A percentile compares a stretch with the other conserved stretches of the same genome.
These are phyloP conservation scores for Boletellus deceptivus DNA, from an alignment of 1,284 basidiomycete species.

Conservation along the genomic window DNA sequence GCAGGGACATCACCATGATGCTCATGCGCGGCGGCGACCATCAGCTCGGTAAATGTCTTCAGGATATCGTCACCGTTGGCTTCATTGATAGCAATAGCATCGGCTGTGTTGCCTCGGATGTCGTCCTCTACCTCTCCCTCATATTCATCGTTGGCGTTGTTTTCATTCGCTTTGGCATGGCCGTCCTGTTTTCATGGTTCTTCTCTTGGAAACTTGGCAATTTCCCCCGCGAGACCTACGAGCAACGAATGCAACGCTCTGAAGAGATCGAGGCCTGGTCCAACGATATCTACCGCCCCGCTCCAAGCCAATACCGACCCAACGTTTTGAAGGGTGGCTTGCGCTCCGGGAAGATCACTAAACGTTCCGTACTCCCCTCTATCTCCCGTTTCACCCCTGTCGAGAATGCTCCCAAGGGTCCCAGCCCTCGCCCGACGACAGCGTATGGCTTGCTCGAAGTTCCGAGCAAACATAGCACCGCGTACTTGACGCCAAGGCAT, in stretches of 20 bases:
- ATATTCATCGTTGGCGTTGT: constrained; percentile 98
- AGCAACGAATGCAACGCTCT: constrained; percentile 89
- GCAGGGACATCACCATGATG: constrained; percentile 84
- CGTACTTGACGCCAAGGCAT: constrained; percentile 52
- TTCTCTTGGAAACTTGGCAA: constrained; percentile 92
- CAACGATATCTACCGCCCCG: constrained; percentile 93
- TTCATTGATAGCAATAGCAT: constrained; percentile 94
- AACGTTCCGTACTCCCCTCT: constrained; percentile 68
- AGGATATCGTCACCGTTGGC: constrained; percentile 85
- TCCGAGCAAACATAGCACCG: constrained; percentile 59
- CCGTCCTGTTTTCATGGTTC: constrained; percentile 97
- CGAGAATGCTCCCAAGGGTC: constrained; percentile 64
- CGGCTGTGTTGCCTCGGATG: constrained; percentile 92
- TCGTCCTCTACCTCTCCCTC: constrained; percentile 93
- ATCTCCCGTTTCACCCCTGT: constrained; percentile 86
- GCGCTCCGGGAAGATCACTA: constrained; percentile 51
- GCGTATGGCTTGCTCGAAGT: constrained; percentile 74
- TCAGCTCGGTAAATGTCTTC: constrained; percentile 76
- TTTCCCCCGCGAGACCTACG: constrained; percentile 92
- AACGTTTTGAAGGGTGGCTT: constrained; percentile 76
- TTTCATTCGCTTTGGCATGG: constrained; percentile 93
- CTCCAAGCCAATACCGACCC: constrained; percentile 88
- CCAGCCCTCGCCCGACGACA: constrained; percentile 65
- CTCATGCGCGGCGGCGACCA: constrained; percentile 68
- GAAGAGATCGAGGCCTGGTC: constrained; percentile 96